phyloP scores from a whole-genome alignment of 2,329 filamentous ascomycete genomes.

The Sporothrix brasiliensis region DNA sequence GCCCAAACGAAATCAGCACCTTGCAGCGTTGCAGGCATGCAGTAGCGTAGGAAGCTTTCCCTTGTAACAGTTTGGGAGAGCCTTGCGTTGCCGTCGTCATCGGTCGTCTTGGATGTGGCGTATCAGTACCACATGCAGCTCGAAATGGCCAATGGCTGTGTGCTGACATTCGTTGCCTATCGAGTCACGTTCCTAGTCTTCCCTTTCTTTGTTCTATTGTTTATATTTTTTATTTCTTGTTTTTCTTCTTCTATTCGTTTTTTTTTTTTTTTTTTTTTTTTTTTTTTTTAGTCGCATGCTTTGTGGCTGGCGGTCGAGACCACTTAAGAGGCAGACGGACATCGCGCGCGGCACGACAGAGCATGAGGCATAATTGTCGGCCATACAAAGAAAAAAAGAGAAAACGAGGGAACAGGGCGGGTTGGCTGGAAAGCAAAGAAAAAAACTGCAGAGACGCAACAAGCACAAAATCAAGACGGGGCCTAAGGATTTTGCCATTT shows the following conservation, averaged over 20 bases:
- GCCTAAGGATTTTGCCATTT: not conserved
- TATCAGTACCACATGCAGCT: not conserved
- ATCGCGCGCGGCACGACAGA: slow-evolving; percentile 1
- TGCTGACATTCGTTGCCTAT: not conserved
- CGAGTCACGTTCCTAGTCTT: not conserved
- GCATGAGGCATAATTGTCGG: not conserved
- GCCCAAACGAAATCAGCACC: not conserved
- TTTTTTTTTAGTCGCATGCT: not conserved
- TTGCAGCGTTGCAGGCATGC: slow-evolving; percentile 8
- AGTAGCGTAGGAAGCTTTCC: not conserved
- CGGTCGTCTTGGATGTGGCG: slow-evolving; percentile 14
- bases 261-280: not conserved
- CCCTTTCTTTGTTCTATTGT: not conserved
- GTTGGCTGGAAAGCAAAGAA: not conserved
- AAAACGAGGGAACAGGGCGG: not conserved
- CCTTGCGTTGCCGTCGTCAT: slow-evolving; percentile 11
- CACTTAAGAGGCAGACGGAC: not conserved
- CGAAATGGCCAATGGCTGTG: not conserved
- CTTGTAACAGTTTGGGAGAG: not conserved
- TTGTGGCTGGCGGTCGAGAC: slow-evolving; percentile 16
- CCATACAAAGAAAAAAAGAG: not conserved
- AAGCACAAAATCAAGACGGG: not conserved
- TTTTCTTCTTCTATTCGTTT: not conserved
- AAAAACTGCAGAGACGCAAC: not conserved
- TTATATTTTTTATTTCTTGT: not conserved